phyloP scores from a whole-genome alignment of 179 eudicot species.

The Gypsophila paniculata region DNA sequence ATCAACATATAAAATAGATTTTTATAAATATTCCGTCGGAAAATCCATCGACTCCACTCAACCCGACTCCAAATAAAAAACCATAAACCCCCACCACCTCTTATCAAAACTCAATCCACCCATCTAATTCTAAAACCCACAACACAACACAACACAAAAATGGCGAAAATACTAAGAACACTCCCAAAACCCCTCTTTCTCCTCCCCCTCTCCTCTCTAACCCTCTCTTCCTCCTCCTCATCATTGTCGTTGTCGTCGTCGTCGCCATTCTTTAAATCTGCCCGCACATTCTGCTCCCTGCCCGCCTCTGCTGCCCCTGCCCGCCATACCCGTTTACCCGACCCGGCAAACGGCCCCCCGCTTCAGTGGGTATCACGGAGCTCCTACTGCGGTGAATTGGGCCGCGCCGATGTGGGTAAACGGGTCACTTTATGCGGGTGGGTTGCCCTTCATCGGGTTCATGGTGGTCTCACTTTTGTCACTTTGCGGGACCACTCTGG shows the following conservation, averaged over 20 bases:
- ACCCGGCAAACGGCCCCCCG: conserved; percentile 22
- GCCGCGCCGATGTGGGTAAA: conserved; percentile 61
- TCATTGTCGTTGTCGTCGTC: conserved; percentile 11
- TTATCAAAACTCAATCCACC: too few relatives aligned
- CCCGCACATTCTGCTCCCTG: conserved; percentile 18
- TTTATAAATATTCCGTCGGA: too few relatives aligned
- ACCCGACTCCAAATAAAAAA: too few relatives aligned
- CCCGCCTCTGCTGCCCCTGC: conserved; percentile 27
- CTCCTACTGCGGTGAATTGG: conserved; percentile 61
- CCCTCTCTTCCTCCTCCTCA: neutral
- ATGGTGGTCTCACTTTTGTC: conserved; percentile 77
- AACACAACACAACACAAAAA: conserved; percentile 4
- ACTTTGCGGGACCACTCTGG: conserved; percentile 79
- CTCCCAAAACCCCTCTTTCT: conserved; percentile 40
- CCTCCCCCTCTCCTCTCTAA: conserved; percentile 5
- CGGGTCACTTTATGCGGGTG: conserved; percentile 85
- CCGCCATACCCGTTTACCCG: conserved; percentile 21
- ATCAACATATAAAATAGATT: too few relatives aligned
- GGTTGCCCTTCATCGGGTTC: conserved; percentile 86
- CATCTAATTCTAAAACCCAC: too few relatives aligned
- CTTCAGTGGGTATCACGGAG: conserved; percentile 68
- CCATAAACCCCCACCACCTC: too few relatives aligned
- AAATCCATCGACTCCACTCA: too few relatives aligned
- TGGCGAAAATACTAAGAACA: conserved; percentile 53
- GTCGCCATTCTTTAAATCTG: conserved; percentile 5